These are phyloP conservation scores for Diaporthe australafricana DNA, from an alignment of 2,329 filamentous ascomycete genomes.

Conservation along the genomic window DNA sequence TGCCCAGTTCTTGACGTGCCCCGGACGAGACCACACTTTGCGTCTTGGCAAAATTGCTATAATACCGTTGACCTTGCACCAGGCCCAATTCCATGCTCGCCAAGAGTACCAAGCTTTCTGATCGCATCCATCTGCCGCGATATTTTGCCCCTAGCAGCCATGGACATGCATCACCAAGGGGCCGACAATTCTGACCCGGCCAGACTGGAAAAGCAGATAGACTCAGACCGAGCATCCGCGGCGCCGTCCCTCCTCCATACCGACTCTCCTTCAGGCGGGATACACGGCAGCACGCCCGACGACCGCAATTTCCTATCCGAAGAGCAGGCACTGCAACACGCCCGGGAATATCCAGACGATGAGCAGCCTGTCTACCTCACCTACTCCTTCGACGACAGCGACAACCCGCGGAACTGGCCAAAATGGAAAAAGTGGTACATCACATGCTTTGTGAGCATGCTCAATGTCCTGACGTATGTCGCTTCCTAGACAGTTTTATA, in stretches of 20 bases:
- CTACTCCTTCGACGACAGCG: constrained; percentile 16
- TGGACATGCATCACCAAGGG: background rate
- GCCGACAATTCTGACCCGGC: constrained; percentile 3
- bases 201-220: background rate
- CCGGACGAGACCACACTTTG: background rate
- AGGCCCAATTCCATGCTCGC: background rate
- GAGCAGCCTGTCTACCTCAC: constrained; percentile 13
- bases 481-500: background rate
- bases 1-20: background rate
- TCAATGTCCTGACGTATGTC: constrained; percentile 29
- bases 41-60: background rate
- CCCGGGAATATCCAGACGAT: constrained; percentile 10
- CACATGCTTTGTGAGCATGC: constrained; percentile 31
- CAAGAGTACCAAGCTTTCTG: constrained; percentile 18
- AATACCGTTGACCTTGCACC: background rate
- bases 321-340: constrained; percentile 18
- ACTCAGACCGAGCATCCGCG: background rate
- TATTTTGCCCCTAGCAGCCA: background rate
- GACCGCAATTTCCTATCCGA: constrained; percentile 9
- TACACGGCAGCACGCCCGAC: background rate
- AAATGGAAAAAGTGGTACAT: constrained; percentile 29
- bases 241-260: background rate
- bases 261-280: background rate
- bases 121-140: background rate
- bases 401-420: constrained; percentile 30